Percentiles rank a stretch among this genome's conserved stretches.
Conservation (phyloP, 2,329 filamentous ascomycete genomes). For the Colletotrichum sp. region DNA sequence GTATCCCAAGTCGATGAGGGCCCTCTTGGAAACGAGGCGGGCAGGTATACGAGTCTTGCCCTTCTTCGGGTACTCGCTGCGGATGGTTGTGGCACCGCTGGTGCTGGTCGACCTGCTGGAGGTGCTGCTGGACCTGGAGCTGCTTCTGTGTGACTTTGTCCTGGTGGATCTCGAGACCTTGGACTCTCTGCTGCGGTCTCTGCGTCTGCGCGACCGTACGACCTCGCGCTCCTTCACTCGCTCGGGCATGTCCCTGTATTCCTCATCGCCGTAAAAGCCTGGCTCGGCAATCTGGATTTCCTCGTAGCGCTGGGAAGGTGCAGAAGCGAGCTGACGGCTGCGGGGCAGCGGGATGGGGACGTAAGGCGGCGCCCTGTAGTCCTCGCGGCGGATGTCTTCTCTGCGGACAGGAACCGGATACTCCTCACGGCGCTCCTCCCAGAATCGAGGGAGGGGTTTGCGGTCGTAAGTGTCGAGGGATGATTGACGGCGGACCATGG, state of each 20-base stretch:
- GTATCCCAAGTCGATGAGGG: slow-evolving; percentile 84
- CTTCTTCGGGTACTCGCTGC: slow-evolving; percentile 75
- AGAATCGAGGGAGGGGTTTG: slow-evolving; percentile 57
- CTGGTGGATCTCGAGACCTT: slow-evolving; percentile 44
- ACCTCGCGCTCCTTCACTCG: slow-evolving; percentile 67
- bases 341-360: slow-evolving; percentile 74
- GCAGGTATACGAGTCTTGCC: slow-evolving; percentile 90
- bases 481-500: slow-evolving; percentile 79
- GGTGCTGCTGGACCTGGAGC: slow-evolving; percentile 47
- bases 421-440: slow-evolving; percentile 58
- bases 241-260: slow-evolving; percentile 68
- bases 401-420: slow-evolving; percentile 64
- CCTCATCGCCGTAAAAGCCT: slow-evolving; percentile 73
- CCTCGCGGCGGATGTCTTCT: slow-evolving; percentile 55
- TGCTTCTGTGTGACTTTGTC: slow-evolving; percentile 40
- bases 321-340: slow-evolving; percentile 62
- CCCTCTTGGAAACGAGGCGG: slow-evolving; percentile 78
- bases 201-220: slow-evolving; percentile 52
- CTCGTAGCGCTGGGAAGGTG: slow-evolving; percentile 61
- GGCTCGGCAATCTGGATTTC: slow-evolving; percentile 73
- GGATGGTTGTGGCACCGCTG: slow-evolving; percentile 55
- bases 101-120: slow-evolving; percentile 48
- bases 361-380: slow-evolving; percentile 57
- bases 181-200: slow-evolving; percentile 46
- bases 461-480: slow-evolving; percentile 92